Base-by-base conservation (phyloP, 352 stramenopile species). In the Globisporangium barbulae region DNA sequence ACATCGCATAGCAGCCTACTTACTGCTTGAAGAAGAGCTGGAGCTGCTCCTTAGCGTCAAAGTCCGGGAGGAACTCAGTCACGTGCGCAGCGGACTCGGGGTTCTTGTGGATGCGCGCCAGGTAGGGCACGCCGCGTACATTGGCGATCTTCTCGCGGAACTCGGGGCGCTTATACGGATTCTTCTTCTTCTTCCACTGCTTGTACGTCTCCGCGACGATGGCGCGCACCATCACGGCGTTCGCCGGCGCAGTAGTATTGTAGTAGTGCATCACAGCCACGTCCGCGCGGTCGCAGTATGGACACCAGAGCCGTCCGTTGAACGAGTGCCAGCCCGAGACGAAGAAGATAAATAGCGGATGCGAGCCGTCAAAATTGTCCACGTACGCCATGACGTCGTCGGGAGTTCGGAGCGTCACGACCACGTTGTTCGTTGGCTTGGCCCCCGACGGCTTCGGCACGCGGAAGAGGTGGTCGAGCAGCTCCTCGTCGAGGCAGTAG, bases 271-370 rank as follows among this genome's bases (percentile, higher is more conserved):
- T 83, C 47, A 85, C 72, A 5, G 81, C 74, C n/a, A 94, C 58
- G 48, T 92, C 77, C 2, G 81, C 78, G 41, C 81, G 81, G 63
- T 94, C 85, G 64, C 85, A 94, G 63, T 88, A 92, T 58, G 76
- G 83, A 58, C 85, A 94, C 85, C 85, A 94, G n/a, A 92, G 72
- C 0, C 85, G 81, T 25, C 81, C 85, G 61, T 91, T 94, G 69
- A 91, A 90, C 52, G 66, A 53, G 62, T 94, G 80, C 15, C 83
- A 70, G 35, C 81, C 85, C 48, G 85, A 94, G 19, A 90, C 66
- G 63, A 92, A 92, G 62, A 79, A 90, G 60, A 94, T 69, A 53
- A 80, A 94, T 9, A 94, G 72, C 61, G 85, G 81, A 44, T 88
- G 90, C 59, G 70, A 81, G 69, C 80, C 79, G 71, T 91, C 78